Base-by-base conservation (phyloP, 345 rosid genomes). In the Gynandropsis gynandra region DNA sequence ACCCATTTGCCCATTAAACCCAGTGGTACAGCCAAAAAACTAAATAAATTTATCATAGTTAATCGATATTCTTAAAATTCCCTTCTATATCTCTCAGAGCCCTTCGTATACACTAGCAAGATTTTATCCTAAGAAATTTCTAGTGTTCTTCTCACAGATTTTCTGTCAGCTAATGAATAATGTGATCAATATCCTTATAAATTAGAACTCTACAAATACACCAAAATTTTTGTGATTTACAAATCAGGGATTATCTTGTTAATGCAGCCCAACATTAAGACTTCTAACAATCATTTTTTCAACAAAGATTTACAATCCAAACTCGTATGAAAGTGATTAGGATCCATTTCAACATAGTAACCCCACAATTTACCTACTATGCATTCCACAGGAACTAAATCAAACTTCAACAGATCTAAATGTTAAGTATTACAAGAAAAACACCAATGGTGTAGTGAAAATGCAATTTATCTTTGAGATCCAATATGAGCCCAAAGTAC, bases 101-200 rank as follows among this genome's bases (percentile, higher is more conserved):
- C 32, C 15, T 20, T 18, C 56, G 33, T 3, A 33, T 7, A 20
- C 52, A 39, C 39, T 42, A 50, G 18, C 51, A 43, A 42, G 32
- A 57, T 43, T 16, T 51, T 34, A 24, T 43, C 51, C 17, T 52
- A n/a, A n/a, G n/a, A n/a, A n/a, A n/a, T n/a, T n/a, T n/a, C 32
- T 24, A 50, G 49, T 42, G 17, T 4, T 34, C 16, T 34, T 20
- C 27, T 34, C 15, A 51, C 16, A 18, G 31, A 51, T 21, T 13
- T 16, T 50, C 37, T 14, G 53, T n/a, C 31, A 52, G 32, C 33
- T 44, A 13, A n/a, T n/a, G n/a, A n/a, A n/a, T n/a, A n/a, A n/a
- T n/a, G n/a, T n/a, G n/a, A n/a, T n/a, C n/a, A n/a, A n/a, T n/a
- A n/a, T n/a, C n/a, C n/a, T n/a, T n/a, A n/a, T n/a, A n/a, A n/a